These are phyloP conservation scores for Fusarium burgessii DNA, from an alignment of 2,329 filamentous ascomycete species.

Conservation along the genomic window DNA sequence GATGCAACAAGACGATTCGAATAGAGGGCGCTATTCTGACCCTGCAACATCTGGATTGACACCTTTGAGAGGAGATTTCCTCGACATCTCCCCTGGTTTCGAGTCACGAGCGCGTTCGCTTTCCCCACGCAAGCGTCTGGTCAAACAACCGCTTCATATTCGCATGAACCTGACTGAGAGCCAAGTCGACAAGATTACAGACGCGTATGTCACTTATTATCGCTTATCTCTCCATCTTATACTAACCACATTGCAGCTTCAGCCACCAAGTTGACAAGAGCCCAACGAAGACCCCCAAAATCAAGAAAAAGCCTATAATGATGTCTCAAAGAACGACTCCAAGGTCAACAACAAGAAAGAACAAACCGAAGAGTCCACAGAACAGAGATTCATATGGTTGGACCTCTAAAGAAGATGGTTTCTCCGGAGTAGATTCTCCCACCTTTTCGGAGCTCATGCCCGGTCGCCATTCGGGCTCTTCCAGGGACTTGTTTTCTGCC, in stretches of 20 bases:
- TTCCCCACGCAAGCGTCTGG: conserved; percentile 51
- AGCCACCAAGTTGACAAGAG: conserved; percentile 49
- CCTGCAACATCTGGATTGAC: conserved; percentile 41
- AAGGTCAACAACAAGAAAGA: conserved; percentile 37
- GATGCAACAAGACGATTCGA: conserved; percentile 37
- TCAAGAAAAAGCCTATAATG: conserved; percentile 30
- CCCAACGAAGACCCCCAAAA: conserved; percentile 37
- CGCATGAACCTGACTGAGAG: conserved; percentile 62
- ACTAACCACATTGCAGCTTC: conserved; percentile 48
- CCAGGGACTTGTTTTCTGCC: conserved; percentile 24
- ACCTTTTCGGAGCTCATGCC: conserved; percentile 52
- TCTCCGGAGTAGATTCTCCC: conserved; percentile 34
- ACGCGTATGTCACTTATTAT: conserved; percentile 53
- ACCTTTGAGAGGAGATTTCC: conserved; percentile 54
- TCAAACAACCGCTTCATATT: conserved; percentile 57
- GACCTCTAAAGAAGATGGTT: conserved; percentile 21
- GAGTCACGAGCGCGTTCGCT: conserved; percentile 50
- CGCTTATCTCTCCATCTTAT: too few species aligned
- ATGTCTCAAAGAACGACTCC: conserved; percentile 38
- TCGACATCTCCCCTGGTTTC: conserved; percentile 48
- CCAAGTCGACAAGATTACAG: conserved; percentile 61
- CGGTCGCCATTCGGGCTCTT: conserved; percentile 23
- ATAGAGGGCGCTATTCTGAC: conserved; percentile 42
- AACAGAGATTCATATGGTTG: conserved; percentile 12
- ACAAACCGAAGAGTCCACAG: conserved; percentile 14